Evolutionary conservation across 2,329 filamentous ascomycete genomes (phyloP).

Genomic region (Aspergillus pseudoviridinutans): DNA sequence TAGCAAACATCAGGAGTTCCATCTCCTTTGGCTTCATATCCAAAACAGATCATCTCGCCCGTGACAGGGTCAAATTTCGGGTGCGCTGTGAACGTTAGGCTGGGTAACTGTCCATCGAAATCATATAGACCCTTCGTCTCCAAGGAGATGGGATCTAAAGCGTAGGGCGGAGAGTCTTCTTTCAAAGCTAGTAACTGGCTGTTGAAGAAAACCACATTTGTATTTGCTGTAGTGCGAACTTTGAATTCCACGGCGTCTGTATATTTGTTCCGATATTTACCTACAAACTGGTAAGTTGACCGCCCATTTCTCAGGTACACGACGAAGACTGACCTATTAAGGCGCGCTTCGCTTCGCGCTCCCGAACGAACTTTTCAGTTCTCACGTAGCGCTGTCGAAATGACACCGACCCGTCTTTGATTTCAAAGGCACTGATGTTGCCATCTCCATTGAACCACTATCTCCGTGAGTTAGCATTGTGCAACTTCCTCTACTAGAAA

Average conservation of each 20-base stretch:
- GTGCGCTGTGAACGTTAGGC: slow-evolving; percentile 49
- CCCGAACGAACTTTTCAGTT: too few species aligned
- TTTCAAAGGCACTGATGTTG: too few species aligned
- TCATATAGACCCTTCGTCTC: slow-evolving; percentile 49
- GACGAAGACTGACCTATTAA: too few species aligned
- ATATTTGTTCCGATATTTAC: slow-evolving; percentile 40
- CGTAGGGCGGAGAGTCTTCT: slow-evolving; percentile 51
- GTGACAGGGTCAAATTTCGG: slow-evolving; percentile 51
- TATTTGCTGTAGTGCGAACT: slow-evolving; percentile 46
- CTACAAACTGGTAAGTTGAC: too few species aligned
- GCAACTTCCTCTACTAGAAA: too few species aligned
- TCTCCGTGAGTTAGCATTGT: too few species aligned
- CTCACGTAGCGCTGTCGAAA: too few species aligned
- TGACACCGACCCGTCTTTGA: too few species aligned
- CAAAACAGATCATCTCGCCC: slow-evolving; percentile 50
- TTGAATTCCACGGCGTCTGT: slow-evolving; percentile 36
- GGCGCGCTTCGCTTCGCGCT: too few species aligned
- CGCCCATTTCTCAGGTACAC: too few species aligned
- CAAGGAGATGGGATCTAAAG: slow-evolving; percentile 46
- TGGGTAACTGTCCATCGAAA: slow-evolving; percentile 46
- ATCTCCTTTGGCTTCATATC: slow-evolving; percentile 44
- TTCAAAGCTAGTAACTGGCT: slow-evolving; percentile 48
- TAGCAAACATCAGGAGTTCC: slow-evolving; percentile 39
- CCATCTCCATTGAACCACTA: too few species aligned
- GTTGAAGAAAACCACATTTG: slow-evolving; percentile 57